Evolutionary conservation across 495 filamentous ascomycete species (phyloP), one percentile per base, ranked within the genome.

Genomic region (Hypoxylon subgilvum): DNA sequence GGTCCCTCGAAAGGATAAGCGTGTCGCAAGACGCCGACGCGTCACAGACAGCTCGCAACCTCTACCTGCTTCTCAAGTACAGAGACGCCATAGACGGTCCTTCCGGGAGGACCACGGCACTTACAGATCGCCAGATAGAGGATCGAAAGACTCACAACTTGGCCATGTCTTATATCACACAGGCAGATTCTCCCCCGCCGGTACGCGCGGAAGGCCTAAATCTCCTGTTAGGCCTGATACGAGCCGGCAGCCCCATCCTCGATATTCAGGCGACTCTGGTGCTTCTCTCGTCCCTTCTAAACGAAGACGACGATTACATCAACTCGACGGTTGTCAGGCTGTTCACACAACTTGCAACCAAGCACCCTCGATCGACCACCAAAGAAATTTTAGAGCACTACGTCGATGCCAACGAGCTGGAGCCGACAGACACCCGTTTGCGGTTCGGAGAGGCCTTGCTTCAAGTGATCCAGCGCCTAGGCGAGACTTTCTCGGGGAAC

Each of bases 201-300:
- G 86, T 92, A 7, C 84, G 89, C 22, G 86, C 84, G 4, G 88
- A 94, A 67, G 91, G 89, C 7, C 82, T 96, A 28, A 85, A 86
- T 16, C 79, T 90, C 1, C 72, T 95, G 12, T 83, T 84, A 0
- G 74, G 75, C 23, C 72, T 96, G 13, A 84, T 94, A 59, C 74
- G 76, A 22, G 75, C 80, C 13, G 67, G 76, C 13, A 88, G 81
- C 7, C 80, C 89, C 0, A 76, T 89, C 10, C 75, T 93, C 41
- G 88, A 94, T 66, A 84, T 91, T 16, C 84, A 84, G 0, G 80
- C 83, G 12, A 86, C 87, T 1, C 68, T 88, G 2, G 79, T 85
- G 1, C 79, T 92, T 0, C 76, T 91, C 5, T 76, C 88, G 1
- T 84, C 83, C 0, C 75, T 91, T 5, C 76, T 92, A 3, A 81